Evolutionary conservation across 2,329 filamentous ascomycete species (phyloP), one percentile per base, ranked within the genome.

Genomic region (Penicillium sp.): DNA sequence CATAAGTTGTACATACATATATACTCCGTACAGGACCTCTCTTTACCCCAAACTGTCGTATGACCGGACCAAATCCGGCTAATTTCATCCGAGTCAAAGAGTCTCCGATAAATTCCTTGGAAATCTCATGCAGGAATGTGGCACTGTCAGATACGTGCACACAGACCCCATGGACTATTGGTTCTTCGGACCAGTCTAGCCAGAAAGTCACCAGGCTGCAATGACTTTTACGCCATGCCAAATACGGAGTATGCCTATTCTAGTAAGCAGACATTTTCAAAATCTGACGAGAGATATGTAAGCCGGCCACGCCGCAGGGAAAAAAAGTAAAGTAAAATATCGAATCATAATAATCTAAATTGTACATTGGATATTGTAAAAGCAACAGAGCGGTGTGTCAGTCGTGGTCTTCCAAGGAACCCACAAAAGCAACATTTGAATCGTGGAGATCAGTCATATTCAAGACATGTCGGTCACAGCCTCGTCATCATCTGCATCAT

Each of bases 401-500:
- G 12, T 27, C 13, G 21, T 27, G 15, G 13, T 10, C 13, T 31
- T 23, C 27, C 43, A 47, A 31, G 6, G 19, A 52, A 44, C n/a
- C 21, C 29, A 42, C 48, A 33, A 23, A 47, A 21, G 29, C n/a
- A 33, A 21, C 44, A 15, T 19, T 10, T 21, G 13, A 43, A 43
- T 31, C 19, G 15, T 43, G 15, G 21, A 35, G 39, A 44, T 23
- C 53, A 43, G 38, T 51, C 53, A 56, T 29, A 45, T 56, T 55
- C 48, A 57, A 33, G 54, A 47, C 25, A 53, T 42, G 12, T 39
- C 49, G 36, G 49, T 41, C 31, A 33, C 38, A 41, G 53, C 58
- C 59, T 66, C 64, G 33, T 67, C 68, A 17, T 69, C 70, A 6
- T 79, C 80, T 0, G 81, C 79, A 0, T 81, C 80, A 2, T 82